A percentile compares a stretch with the other conserved stretches of the same genome.
Evolutionary conservation across 768 basidiomycete genomes (phyloP).

Genomic region (Auricularia auricula-judae): DNA sequence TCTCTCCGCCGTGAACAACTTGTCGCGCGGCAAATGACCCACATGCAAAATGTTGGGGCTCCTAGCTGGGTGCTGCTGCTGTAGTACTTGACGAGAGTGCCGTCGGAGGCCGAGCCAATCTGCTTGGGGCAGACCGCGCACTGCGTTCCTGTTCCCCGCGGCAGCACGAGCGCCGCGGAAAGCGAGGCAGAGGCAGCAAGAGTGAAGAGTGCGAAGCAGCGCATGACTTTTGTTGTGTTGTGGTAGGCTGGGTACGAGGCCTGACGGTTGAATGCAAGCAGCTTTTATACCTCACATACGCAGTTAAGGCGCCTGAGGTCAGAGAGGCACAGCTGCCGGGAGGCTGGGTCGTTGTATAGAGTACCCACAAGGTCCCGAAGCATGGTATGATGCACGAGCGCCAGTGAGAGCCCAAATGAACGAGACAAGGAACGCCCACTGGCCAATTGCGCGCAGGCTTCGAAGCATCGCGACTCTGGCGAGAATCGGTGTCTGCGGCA

Average conservation of each 20-base stretch:
- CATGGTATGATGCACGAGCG: too few species aligned
- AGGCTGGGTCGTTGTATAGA: too few species aligned
- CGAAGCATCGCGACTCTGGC: too few species aligned
- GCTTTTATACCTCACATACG: too few species aligned
- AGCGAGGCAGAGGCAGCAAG: background rate
- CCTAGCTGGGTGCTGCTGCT: background rate
- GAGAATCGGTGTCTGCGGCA: too few species aligned
- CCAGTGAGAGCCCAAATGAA: too few species aligned
- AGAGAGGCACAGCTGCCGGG: too few species aligned
- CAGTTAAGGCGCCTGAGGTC: too few species aligned
- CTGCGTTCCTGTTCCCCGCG: background rate
- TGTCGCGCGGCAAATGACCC: background rate
- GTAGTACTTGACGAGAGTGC: background rate
- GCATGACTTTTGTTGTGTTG: background rate
- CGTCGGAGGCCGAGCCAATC: background rate
- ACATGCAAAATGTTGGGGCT: background rate
- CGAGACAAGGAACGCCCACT: too few species aligned
- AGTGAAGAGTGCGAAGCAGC: background rate
- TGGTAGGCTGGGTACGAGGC: background rate
- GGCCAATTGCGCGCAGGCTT: too few species aligned
- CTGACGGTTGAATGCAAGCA: too few species aligned
- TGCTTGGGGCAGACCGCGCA: background rate
- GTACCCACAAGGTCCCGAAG: too few species aligned
- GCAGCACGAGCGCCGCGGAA: background rate
- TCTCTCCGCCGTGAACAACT: background rate